A percentile compares a stretch with the other conserved stretches of the same genome.
Evolutionary conservation across 1,284 basidiomycete species (phyloP).

Genomic region (Ganoderma meredithae): DNA sequence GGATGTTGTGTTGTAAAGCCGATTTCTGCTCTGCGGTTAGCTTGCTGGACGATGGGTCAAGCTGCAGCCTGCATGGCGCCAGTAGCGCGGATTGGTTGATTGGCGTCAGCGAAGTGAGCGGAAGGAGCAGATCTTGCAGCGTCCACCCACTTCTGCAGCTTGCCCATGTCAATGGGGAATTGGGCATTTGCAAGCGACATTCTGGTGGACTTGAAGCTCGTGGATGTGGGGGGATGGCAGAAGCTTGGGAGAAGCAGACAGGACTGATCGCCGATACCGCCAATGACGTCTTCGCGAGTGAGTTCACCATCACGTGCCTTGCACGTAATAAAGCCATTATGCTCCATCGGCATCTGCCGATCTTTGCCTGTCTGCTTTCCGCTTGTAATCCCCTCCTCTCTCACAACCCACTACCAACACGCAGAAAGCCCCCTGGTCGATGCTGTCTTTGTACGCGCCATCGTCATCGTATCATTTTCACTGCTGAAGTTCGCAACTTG

Average conservation of each 20-base stretch:
- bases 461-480: no score
- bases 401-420: no score
- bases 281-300: no score
- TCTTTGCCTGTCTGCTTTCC: neutral
- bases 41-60: conserved; percentile 71
- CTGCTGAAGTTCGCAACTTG: no score
- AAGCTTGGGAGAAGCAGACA: conserved; percentile 2
- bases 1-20: conserved; percentile 72
- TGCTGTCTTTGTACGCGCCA: no score
- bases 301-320: no score
- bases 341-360: no score
- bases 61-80: conserved; percentile 58
- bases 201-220: conserved; percentile 24
- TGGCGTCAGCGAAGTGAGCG: conserved; percentile 7
- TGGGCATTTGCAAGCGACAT: conserved; percentile 50
- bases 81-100: conserved; percentile 15
- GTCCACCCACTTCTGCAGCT: conserved; percentile 69
- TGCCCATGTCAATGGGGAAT: conserved; percentile 80
- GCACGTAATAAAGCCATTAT: no score
- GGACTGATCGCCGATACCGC: conserved; percentile 25
- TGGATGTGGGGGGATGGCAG: neutral
- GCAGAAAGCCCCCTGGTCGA: no score
- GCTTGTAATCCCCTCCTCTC: no score
- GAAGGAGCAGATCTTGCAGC: neutral
- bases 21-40: conserved; percentile 67